Base-by-base conservation (phyloP, 345 rosid species). In the Microthlaspi erraticum region DNA sequence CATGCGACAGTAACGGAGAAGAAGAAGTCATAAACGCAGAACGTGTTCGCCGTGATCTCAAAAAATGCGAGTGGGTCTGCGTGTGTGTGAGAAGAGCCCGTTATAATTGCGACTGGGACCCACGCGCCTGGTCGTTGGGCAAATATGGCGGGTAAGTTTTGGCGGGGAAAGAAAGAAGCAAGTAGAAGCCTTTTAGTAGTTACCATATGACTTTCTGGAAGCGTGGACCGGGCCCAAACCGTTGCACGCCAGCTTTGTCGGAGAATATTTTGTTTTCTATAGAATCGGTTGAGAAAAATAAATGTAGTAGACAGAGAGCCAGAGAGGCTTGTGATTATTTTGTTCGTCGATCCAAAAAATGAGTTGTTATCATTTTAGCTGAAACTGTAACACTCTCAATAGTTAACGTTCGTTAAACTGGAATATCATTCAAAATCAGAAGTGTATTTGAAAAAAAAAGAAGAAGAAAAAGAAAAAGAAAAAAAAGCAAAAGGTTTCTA, bases 61-160 rank as follows among this genome's bases (percentile, higher is more conserved):
- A 3, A 5, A 3, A 26, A 26, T 26, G 29, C 29, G 29, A 26
- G 29, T 23, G 29, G n/a, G n/a, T n/a, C n/a, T 23, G 29, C 4
- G 68, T 19, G 14, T 19, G 17, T 6, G 14, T 36, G 29, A 26
- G 14, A 33, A 23, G 63, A 36, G 54, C 67, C 67, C 67, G 78
- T 74, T 74, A 20, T 49, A 33, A 43, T 14, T 32, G 16, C 55
- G 49, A 59, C 50, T 67, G 73, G 43, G 68, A 7, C 44, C 62
- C 70, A 75, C 64, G 37, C 59, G 74, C 50, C n/a, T 68, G 63
- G 49, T 68, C 69, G 78, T 68, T 75, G 44, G 69, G 33, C 68
- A 60, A 68, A 68, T 75, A 17, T 75, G 78, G 78, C 64, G 78
- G 78, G 78, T 67, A 68, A 42, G 1, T 59, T 67, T 51, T 74